Conservation (phyloP, 2,329 filamentous ascomycete genomes). For the Trichoderma gracile region DNA sequence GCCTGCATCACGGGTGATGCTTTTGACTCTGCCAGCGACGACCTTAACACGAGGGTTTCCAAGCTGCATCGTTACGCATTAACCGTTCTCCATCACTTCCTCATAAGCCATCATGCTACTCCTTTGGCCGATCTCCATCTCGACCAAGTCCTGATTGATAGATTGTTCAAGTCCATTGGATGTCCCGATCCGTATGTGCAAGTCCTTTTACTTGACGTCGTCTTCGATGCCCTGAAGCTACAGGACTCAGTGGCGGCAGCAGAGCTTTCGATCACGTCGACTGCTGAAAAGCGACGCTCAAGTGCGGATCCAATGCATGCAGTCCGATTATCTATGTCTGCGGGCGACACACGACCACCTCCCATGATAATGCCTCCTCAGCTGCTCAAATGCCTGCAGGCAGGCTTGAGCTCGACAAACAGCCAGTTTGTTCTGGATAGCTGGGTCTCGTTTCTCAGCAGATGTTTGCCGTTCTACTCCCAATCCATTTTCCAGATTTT, state of each 20-base stretch:
- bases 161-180: conserved; percentile 61
- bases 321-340: conserved; percentile 43
- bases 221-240: conserved; percentile 72
- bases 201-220: conserved; percentile 74
- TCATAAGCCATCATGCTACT: conserved; percentile 62
- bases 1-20: conserved; percentile 52
- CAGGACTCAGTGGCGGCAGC: conserved; percentile 45
- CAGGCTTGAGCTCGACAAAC: conserved; percentile 72
- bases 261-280: conserved; percentile 48
- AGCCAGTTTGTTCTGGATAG: conserved; percentile 82
- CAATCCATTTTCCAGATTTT: conserved; percentile 86
- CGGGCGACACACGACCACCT: conserved; percentile 33
- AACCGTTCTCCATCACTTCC: conserved; percentile 68
- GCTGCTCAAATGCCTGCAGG: conserved; percentile 81
- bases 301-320: conserved; percentile 46
- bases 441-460: conserved; percentile 84
- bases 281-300: conserved; percentile 49
- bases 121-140: conserved; percentile 64
- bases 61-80: conserved; percentile 72
- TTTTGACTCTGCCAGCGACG: conserved; percentile 29
- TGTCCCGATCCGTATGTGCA: conserved; percentile 71
- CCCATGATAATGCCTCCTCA: conserved; percentile 59
- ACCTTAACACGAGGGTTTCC: conserved; percentile 51
- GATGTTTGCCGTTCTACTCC: conserved; percentile 81
- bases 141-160: conserved; percentile 69